Evolutionary conservation across 2,329 filamentous ascomycete species (phyloP).

Genomic region (Aurifilum marmelostoma): DNA sequence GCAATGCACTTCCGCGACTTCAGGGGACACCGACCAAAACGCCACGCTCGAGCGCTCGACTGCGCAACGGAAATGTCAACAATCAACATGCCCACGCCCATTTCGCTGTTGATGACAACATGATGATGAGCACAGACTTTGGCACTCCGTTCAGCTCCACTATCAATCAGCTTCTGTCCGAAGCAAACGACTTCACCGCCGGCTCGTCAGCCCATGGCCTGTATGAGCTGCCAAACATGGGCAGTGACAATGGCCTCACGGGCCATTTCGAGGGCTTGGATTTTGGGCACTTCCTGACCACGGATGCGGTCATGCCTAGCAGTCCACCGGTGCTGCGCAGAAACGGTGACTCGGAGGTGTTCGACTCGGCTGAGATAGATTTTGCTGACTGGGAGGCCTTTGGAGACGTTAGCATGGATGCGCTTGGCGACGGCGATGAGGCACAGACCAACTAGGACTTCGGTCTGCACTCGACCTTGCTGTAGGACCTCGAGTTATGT

Average conservation of each 20-base stretch:
- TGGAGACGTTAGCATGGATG: constrained; percentile 20
- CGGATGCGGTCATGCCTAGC: constrained; percentile 52
- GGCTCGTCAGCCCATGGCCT: constrained; percentile 43
- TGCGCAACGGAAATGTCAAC: constrained; percentile 48
- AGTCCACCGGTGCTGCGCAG: constrained; percentile 47
- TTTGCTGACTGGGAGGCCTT: constrained; percentile 30
- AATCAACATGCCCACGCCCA: constrained; percentile 37
- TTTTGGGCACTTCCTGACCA: constrained; percentile 52
- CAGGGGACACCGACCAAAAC: constrained; percentile 54
- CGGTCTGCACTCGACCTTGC: neutral
- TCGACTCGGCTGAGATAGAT: constrained; percentile 31
- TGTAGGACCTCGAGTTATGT: neutral
- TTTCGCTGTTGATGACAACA: constrained; percentile 39
- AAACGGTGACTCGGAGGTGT: constrained; percentile 30
- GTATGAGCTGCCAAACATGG: constrained; percentile 48
- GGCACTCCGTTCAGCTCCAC: constrained; percentile 65
- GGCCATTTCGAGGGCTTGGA: constrained; percentile 42
- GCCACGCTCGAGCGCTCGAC: constrained; percentile 40
- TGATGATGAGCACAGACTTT: constrained; percentile 36
- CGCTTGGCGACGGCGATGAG: constrained; percentile 12
- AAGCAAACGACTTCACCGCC: constrained; percentile 51
- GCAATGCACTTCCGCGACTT: constrained; percentile 41
- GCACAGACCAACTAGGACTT: constrained; percentile 9
- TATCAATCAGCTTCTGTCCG: constrained; percentile 66
- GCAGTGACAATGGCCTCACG: constrained; percentile 38